phyloP scores from a whole-genome alignment of 208 protist species.

The Naegleria lovaniensis region DNA sequence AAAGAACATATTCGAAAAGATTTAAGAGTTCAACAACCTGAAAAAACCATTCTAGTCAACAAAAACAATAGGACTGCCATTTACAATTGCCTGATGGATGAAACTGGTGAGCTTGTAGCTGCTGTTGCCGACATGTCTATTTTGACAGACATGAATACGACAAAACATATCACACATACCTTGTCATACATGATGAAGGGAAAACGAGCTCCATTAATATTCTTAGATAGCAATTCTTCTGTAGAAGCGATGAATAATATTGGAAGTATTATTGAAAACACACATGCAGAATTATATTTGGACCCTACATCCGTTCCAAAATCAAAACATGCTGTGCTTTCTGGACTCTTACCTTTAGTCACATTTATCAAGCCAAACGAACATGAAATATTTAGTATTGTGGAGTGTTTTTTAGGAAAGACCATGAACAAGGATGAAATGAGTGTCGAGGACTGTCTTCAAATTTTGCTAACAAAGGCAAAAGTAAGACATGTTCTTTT shows the following conservation, averaged over 20 bases:
- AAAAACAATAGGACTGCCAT: not conserved
- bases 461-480: not conserved
- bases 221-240: not conserved
- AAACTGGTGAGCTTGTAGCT: not conserved
- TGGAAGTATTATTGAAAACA: not conserved
- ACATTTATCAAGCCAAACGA: conserved; percentile 16
- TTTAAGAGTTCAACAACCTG: not conserved
- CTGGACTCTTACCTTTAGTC: not conserved
- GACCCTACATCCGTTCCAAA: not conserved
- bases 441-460: not conserved
- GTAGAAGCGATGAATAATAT: not conserved
- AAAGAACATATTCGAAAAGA: not conserved
- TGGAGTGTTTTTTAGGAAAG: too few species aligned
- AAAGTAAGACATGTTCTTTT: not conserved
- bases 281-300: not conserved
- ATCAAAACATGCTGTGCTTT: not conserved
- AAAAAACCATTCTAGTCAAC: not conserved
- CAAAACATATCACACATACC: not conserved
- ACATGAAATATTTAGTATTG: not conserved
- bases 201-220: not conserved
- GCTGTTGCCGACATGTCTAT: conserved; percentile 14
- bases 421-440: not conserved
- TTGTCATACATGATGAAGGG: not conserved
- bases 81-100: conserved; percentile 14
- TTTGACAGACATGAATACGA: not conserved